A percentile compares a stretch with the other conserved stretches of the same genome.
Conservation (phyloP, 805 yeast species). For the Cyberlindnera mycetangii region DNA sequence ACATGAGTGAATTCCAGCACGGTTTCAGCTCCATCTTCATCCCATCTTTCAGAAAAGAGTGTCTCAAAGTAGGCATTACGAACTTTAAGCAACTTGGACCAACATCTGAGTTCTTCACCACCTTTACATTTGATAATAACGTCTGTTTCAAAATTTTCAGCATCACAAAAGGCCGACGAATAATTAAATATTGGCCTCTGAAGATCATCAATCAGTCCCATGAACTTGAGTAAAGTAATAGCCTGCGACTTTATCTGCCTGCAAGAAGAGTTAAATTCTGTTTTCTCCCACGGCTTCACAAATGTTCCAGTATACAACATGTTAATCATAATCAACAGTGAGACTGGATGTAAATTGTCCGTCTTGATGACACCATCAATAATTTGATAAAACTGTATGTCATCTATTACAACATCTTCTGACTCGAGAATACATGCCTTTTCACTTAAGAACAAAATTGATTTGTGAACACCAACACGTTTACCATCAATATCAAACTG, state of each 20-base stretch:
- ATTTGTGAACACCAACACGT: conserved; percentile 31
- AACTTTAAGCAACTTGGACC: conserved; percentile 49
- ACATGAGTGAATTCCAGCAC: conserved; percentile 44
- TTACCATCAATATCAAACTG: conserved; percentile 29
- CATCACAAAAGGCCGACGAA: conserved; percentile 7
- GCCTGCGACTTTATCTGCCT: conserved; percentile 12
- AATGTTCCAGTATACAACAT: conserved; percentile 47
- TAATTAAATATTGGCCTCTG: conserved; percentile 10
- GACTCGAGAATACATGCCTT: conserved; percentile 30
- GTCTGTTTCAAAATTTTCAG: conserved; percentile 31
- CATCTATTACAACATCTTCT: conserved; percentile 27
- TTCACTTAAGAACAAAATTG: conserved; percentile 11
- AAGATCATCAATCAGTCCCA: conserved; percentile 18
- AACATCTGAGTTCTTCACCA: conserved; percentile 40
- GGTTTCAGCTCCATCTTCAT: conserved; percentile 3
- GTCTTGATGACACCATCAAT: conserved; percentile 22
- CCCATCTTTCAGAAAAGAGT: conserved; percentile 56
- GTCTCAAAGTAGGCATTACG: conserved; percentile 66
- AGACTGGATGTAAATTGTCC: conserved; percentile 18
- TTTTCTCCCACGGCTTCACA: conserved; percentile 44
- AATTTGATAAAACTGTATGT: conserved; percentile 13
- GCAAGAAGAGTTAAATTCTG: conserved; percentile 4
- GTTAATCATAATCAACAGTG: conserved; percentile 42
- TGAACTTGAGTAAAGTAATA: conserved; percentile 6
- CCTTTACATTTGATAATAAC: conserved; percentile 45